phyloP scores from a whole-genome alignment of 352 stramenopile genomes.

The Globisporangium carolinianum region DNA sequence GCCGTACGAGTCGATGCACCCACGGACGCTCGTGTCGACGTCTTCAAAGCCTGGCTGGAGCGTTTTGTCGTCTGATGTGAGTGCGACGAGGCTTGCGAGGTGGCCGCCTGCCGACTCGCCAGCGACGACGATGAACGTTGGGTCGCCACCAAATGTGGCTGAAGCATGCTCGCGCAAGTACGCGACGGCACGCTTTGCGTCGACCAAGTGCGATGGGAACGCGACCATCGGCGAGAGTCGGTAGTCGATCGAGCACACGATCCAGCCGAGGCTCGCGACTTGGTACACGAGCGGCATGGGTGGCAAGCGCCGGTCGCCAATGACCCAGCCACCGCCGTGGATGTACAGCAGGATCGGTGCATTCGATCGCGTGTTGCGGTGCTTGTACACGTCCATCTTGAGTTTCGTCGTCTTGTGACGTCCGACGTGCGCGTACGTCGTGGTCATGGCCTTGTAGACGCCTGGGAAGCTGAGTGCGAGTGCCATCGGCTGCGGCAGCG shows the following conservation, averaged over 20 bases:
- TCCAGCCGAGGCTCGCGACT: conserved; percentile 43
- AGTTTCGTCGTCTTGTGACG: conserved; percentile 44
- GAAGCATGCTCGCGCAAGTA: conserved; percentile 47
- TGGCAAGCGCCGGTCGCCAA: conserved; percentile 40
- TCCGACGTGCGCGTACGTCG: conserved; percentile 64
- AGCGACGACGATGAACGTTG: conserved; percentile 59
- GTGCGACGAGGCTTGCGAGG: conserved; percentile 55
- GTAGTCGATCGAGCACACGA: conserved; percentile 78
- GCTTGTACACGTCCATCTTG: conserved; percentile 74
- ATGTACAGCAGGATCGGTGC: conserved; percentile 74
- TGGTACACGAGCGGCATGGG: conserved; percentile 60
- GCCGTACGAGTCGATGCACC: conserved; percentile 67
- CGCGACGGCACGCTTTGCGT: conserved; percentile 62
- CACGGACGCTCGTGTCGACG: conserved; percentile 65
- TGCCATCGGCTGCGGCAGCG: conserved; percentile 45
- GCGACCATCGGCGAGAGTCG: conserved; percentile 56
- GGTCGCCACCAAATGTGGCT: conserved; percentile 40
- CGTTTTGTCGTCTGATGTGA: conserved; percentile 54
- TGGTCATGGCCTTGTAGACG: conserved; percentile 41
- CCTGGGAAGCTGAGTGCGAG: conserved; percentile 42
- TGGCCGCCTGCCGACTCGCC: conserved; percentile 70
- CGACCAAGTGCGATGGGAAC: conserved; percentile 64
- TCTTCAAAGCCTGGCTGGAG: conserved; percentile 74
- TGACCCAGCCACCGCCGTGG: conserved; percentile 71
- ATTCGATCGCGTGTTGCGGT: conserved; percentile 34